phyloP scores from a whole-genome alignment of 176 grass and related monocot genomes.

The Hordeum vulgare region DNA sequence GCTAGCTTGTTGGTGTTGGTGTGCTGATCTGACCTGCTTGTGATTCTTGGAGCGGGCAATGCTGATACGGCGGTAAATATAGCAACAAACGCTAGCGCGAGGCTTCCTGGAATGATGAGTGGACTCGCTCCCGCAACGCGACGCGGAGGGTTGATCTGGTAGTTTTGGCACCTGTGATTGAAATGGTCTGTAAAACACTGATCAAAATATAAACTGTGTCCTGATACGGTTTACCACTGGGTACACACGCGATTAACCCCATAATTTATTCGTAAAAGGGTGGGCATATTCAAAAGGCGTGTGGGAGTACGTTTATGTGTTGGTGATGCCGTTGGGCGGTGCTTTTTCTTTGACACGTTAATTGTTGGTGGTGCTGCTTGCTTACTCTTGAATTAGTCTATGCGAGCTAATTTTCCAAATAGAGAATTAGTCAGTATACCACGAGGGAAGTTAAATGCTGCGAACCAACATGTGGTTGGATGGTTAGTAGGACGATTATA shows the following conservation, averaged over 20 bases:
- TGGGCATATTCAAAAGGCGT: background rate
- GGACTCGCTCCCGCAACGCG: conserved; percentile 21
- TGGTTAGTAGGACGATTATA: too few relatives aligned
- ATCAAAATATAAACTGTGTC: background rate
- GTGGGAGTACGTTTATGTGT: background rate
- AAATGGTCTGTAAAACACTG: background rate
- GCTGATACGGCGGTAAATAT: conserved; percentile 10
- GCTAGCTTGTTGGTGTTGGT: background rate
- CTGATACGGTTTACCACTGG: background rate
- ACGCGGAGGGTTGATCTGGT: background rate
- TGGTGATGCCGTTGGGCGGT: background rate
- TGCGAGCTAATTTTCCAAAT: background rate
- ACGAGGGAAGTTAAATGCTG: too few relatives aligned
- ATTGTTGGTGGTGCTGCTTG: background rate
- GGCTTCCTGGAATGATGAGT: background rate
- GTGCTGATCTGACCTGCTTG: background rate
- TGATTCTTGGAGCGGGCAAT: background rate
- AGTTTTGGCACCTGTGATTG: background rate
- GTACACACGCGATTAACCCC: background rate
- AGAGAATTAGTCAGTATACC: background rate
- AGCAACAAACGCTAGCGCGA: background rate
- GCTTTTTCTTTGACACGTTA: background rate
- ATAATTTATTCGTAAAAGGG: background rate
- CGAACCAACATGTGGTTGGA: too few relatives aligned
- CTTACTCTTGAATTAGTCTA: background rate